Conservation (phyloP, 345 rosid genomes). For the Turritis glabra region DNA sequence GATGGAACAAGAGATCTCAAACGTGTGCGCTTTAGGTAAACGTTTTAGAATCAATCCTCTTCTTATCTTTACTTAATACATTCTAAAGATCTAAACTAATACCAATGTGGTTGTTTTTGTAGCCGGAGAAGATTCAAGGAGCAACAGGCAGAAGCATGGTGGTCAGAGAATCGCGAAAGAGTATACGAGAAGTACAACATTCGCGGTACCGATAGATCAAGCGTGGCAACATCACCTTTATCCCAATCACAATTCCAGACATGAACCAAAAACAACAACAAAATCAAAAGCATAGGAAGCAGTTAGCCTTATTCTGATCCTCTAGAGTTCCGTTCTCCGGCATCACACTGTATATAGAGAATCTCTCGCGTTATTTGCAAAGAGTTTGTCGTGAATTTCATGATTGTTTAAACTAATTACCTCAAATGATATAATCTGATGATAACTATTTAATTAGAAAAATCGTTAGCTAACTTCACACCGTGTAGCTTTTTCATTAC, state of each 20-base stretch:
- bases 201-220: constrained; percentile 70
- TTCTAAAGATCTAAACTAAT: neutral
- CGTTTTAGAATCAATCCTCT: neutral
- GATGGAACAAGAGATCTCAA: constrained; percentile 99
- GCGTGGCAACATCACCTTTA: constrained; percentile 26
- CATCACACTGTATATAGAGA: constrained; percentile 22
- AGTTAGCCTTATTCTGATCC: neutral
- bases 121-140: constrained; percentile 93
- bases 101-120: constrained; percentile 33
- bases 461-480: no score
- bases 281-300: constrained; percentile 20
- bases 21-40: constrained; percentile 97
- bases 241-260: constrained; percentile 28
- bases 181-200: constrained; percentile 87
- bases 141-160: constrained; percentile 96
- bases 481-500: no score
- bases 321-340: neutral
- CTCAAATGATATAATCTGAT: constrained; percentile 3
- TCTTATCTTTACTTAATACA: neutral
- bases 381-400: constrained; percentile 28
- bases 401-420: neutral
- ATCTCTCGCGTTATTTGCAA: neutral
- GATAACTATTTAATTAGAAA: neutral
- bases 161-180: constrained; percentile 95
- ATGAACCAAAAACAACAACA: constrained; percentile 5